Evolutionary conservation across 495 filamentous ascomycete species (phyloP).

Genomic region (Lasiosphaeria ovina): DNA sequence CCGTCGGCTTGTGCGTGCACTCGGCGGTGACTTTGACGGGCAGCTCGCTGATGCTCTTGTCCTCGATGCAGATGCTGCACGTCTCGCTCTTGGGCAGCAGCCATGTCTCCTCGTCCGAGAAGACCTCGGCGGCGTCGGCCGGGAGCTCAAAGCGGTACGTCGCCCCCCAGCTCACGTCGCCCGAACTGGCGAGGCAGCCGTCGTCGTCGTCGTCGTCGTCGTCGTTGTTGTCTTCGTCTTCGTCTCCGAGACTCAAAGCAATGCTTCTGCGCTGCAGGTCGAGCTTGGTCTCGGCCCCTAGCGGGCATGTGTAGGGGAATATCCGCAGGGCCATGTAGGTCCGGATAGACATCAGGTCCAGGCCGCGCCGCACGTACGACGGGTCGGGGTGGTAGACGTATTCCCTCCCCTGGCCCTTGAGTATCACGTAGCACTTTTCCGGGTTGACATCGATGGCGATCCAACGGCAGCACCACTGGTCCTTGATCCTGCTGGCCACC

Average conservation of each 20-base stretch:
- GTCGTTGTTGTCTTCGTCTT: too few species aligned
- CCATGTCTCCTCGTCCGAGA: slow-evolving; percentile 35
- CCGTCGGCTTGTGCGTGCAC: slow-evolving; percentile 34
- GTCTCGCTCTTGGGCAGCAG: slow-evolving; percentile 30
- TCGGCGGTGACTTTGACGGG: slow-evolving; percentile 29
- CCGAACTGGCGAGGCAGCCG: slow-evolving; percentile 14
- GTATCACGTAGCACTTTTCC: slow-evolving; percentile 22
- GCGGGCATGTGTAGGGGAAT: slow-evolving; percentile 14
- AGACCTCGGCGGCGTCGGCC: slow-evolving; percentile 27
- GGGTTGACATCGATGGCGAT: slow-evolving; percentile 27
- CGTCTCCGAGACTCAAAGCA: slow-evolving; percentile 10
- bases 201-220: slow-evolving; percentile 8
- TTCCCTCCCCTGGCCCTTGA: slow-evolving; percentile 30
- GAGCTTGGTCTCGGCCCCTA: slow-evolving; percentile 19
- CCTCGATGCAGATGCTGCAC: slow-evolving; percentile 41
- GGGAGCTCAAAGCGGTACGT: slow-evolving; percentile 35
- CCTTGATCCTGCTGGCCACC: slow-evolving; percentile 27
- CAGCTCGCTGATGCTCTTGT: slow-evolving; percentile 35
- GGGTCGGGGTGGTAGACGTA: slow-evolving; percentile 32
- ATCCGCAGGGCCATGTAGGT: slow-evolving; percentile 17
- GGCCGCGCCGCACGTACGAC: slow-evolving; percentile 6
- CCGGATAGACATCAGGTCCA: slow-evolving; percentile 7
- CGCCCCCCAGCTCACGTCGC: slow-evolving; percentile 25
- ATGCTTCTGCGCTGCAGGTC: slow-evolving; percentile 24
- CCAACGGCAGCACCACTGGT: slow-evolving; percentile 36